A percentile compares a stretch with the other conserved stretches of the same genome.
Evolutionary conservation across 2,329 filamentous ascomycete species (phyloP).

Genomic region (Aspergillus costaricaensis): DNA sequence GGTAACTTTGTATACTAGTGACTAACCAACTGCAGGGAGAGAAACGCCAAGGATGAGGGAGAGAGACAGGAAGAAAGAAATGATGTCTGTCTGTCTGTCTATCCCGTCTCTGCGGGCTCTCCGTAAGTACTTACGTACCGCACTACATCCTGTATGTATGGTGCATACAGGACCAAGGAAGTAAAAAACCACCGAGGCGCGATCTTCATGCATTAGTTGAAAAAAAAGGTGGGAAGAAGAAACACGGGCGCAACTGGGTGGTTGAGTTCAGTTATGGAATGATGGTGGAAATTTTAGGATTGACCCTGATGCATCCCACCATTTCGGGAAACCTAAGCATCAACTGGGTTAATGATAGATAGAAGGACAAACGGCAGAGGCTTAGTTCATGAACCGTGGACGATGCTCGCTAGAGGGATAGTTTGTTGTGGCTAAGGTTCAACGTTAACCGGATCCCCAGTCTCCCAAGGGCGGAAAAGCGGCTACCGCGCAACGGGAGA

Average conservation of each 20-base stretch:
- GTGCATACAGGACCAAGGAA: background rate
- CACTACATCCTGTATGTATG: background rate
- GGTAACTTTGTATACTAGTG: background rate
- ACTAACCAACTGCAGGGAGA: constrained; percentile 1
- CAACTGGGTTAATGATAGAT: background rate
- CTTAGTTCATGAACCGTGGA: background rate
- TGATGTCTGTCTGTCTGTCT: background rate
- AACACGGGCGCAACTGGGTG: constrained; percentile 7
- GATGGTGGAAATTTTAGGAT: background rate
- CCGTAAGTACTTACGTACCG: background rate
- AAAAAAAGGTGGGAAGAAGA: constrained; percentile 14
- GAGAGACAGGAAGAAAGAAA: background rate
- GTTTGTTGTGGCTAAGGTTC: constrained; percentile 4
- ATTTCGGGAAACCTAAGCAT: constrained; percentile 5
- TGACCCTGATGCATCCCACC: constrained; percentile 5
- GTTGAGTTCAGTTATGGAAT: background rate
- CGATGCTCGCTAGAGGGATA: background rate
- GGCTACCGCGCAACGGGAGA: constrained; percentile 15
- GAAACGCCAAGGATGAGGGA: constrained; percentile 9
- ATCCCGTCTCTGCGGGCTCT: background rate
- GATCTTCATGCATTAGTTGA: constrained; percentile 20
- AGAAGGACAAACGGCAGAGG: no score
- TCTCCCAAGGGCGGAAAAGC: background rate
- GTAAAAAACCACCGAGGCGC: constrained; percentile 14
- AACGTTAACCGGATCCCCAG: background rate